Base-by-base conservation (phyloP, 208 protist genomes). In the Leishmania braziliensis region DNA sequence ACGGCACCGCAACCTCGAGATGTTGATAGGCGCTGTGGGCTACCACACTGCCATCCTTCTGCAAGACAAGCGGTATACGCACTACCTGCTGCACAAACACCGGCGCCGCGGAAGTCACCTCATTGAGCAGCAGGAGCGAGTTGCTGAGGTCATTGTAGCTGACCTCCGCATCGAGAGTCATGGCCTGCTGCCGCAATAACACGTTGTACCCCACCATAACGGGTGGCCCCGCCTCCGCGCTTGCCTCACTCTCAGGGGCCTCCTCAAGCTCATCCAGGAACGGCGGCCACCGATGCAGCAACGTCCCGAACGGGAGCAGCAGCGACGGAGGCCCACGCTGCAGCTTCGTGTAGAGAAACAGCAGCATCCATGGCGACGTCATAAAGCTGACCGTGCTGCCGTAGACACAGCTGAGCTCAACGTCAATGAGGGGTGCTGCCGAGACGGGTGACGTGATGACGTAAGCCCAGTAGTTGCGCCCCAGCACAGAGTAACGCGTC, bases 381-480 rank as follows among this genome's bases (percentile, higher is more conserved):
- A 95, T 95, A 33, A 95, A 84, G 82, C 88, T 91, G 26, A 92
- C 92, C 29, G 90, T 95, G 86, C 84, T 92, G 29, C 94, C 94
- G 81, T 97, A 95, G 29, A 97, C 90, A 50, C 89, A 82, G 78
- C 86, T 89, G 26, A 97, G 87, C 85, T 91, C 90, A 46, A 95
- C 79, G 82, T 95, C 94, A 58, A 95, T 91, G 26, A 95, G 81
- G 48, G 94, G 92, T 1, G 92, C 86, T 54, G 84, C 86, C 29
- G 90, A 89, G 14, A 95, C 80, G 9, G 94, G 94, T 1, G 91
- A 89, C 4, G 84, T 90, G 72, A 91, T 88, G 56, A 97, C 78
- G 78, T 92, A 95, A 14, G 90, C 83, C 92, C 91, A 97, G 87
- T 98, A 98, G 84, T 97, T 95, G 18, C 92, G 85, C n/a, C 88